Evolutionary conservation across 371 early-diverging fungal species (phyloP), one percentile per base, ranked within the genome.

Genomic region (Chytridium lagenaria): DNA sequence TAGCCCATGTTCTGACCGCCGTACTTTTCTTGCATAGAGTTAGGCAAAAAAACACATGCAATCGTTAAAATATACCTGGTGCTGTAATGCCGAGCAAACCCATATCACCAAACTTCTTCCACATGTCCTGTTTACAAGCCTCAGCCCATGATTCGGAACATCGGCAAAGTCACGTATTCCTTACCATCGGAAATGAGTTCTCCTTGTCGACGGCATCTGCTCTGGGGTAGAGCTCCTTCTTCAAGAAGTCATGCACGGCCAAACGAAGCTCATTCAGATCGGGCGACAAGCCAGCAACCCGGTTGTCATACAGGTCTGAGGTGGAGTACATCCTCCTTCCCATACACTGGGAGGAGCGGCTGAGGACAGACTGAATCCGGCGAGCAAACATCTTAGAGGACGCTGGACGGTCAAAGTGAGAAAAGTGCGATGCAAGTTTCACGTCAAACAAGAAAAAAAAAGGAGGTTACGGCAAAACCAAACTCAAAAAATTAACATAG

Each of bases 61-160:
- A n/a, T n/a, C n/a, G n/a, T n/a, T 38, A 22, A n/a, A 37, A 61
- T 66, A 59, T 55, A 81, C 81, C 84, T 59, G 86, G 86, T 1
- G 92, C 95, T n/a, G 97, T 96, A 67, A 96, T 87, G 50, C 98
- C 98, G 26, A 97, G 83, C 0, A 97, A 82, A 15, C 98, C 98
- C 96, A 98, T 96, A 50, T 92, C 89, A 67, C 98, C 98, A 70
- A 98, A 89, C 83, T 96, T 95, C 75, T 88, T 87, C 98, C 97
- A 97, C 95, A 97, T 93, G 78, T 95, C 95, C 85, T 88, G 68
- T 61, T 30, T 28, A 44, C 38, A 26, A 36, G 37, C 0, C 1
- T 63, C 31, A 22, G 19, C n/a, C n/a, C 10, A 26, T 22, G 39
- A 23, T 65, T 61, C 30, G 63, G n/a, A n/a, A 69, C 28, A 67